These are phyloP conservation scores for Zea luxurians DNA, from an alignment of 176 grass and related monocot species.

Conservation along the genomic window DNA sequence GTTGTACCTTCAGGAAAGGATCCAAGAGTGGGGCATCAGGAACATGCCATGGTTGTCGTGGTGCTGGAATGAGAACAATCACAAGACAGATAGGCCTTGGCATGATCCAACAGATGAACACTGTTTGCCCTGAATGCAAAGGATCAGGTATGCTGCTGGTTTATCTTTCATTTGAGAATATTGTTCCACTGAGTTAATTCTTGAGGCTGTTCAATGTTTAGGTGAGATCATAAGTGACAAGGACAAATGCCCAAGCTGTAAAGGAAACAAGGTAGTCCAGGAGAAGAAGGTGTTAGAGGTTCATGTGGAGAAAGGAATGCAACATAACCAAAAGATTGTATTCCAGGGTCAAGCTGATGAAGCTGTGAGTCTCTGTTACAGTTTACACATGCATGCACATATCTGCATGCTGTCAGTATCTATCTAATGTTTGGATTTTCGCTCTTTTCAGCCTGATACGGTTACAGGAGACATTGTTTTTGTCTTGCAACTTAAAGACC, in stretches of 20 bases:
- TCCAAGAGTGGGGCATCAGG: constrained; percentile 81
- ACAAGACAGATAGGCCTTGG: constrained; percentile 85
- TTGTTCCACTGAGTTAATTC: constrained; percentile 20
- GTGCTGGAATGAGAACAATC: constrained; percentile 74
- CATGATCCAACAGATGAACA: constrained; percentile 98
- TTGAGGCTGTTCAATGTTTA: constrained; percentile 34
- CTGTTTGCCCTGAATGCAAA: constrained; percentile 84
- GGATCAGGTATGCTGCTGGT: constrained; percentile 59
- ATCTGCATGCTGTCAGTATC: background rate
- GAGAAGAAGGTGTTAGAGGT: constrained; percentile 95
- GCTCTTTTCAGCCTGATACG: constrained; percentile 69
- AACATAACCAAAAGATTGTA: constrained; percentile 88
- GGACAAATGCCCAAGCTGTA: constrained; percentile 80
- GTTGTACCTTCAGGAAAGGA: constrained; percentile 63
- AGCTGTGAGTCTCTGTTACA: constrained; percentile 62
- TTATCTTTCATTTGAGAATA: constrained; percentile 17
- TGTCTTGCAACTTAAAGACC: constrained; percentile 92
- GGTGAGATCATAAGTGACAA: constrained; percentile 93
- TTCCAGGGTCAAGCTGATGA: constrained; percentile 98
- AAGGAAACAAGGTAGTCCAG: constrained; percentile 65
- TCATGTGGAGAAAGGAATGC: constrained; percentile 97
- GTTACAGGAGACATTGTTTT: constrained; percentile 90
- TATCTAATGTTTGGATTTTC: constrained; percentile 10
- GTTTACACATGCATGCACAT: background rate
- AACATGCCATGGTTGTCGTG: constrained; percentile 74